phyloP scores from a whole-genome alignment of 208 protist genomes.

The Lotmaria passim region DNA sequence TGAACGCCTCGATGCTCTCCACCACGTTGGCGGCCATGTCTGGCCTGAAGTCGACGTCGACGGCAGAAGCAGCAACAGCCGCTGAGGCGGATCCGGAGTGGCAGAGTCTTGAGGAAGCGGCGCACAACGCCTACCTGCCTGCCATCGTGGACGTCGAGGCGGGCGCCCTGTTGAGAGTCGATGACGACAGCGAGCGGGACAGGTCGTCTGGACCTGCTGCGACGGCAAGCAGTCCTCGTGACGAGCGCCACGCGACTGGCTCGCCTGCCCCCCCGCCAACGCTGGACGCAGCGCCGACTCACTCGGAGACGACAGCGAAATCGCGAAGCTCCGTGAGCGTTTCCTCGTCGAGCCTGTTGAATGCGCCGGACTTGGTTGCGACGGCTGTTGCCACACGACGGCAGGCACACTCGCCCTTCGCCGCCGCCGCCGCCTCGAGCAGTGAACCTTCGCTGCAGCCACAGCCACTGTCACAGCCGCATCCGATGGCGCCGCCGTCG shows the following conservation, averaged over 20 bases:
- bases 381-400: not conserved
- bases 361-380: constrained; percentile 1
- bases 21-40: constrained; percentile 8
- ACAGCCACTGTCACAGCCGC: not conserved
- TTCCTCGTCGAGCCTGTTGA: not conserved
- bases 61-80: not conserved
- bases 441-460: not conserved
- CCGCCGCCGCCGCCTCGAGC: not conserved
- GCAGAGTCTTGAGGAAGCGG: constrained; percentile 40
- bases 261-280: no score
- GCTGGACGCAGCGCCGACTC: not conserved
- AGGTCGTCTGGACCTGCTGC: no score
- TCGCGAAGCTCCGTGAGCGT: not conserved
- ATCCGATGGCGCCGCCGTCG: no score
- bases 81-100: constrained; percentile 49
- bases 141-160: constrained; percentile 4
- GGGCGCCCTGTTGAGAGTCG: not conserved
- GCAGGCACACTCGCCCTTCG: not conserved
- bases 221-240: no score
- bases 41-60: not conserved
- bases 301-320: not conserved
- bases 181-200: not conserved
- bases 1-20: constrained; percentile 14
- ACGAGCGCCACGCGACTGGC: no score
- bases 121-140: constrained; percentile 30